These are phyloP conservation scores for Eutrema heterophyllum DNA, from an alignment of 345 rosid genomes.

Conservation along the genomic window DNA sequence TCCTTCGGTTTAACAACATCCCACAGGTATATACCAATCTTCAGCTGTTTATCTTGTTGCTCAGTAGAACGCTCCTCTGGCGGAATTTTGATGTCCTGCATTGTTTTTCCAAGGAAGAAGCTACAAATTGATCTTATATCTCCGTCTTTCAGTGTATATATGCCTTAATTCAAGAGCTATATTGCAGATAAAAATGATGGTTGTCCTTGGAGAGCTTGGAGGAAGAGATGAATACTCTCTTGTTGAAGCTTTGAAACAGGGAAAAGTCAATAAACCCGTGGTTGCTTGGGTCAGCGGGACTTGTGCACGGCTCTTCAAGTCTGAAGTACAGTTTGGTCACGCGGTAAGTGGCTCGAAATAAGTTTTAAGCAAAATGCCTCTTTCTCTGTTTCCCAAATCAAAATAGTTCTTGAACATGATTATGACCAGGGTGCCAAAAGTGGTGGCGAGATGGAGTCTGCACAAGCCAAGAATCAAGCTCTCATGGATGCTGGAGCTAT, in stretches of 20 bases:
- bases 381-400: not conserved
- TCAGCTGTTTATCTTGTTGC: not conserved
- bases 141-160: not conserved
- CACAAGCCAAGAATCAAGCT: slow-evolving; percentile 99
- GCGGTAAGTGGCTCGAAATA: slow-evolving; percentile 62
- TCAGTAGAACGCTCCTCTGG: not conserved
- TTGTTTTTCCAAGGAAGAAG: no score
- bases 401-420: slow-evolving; percentile 17
- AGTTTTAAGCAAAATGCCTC: not conserved
- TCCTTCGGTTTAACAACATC: slow-evolving; percentile 91
- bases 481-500: slow-evolving; percentile 84
- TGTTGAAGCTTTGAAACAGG: slow-evolving; percentile 93
- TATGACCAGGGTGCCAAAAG: slow-evolving; percentile 90
- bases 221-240: slow-evolving; percentile 96
- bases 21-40: slow-evolving; percentile 61
- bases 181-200: slow-evolving; percentile 81
- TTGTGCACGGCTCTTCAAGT: slow-evolving; percentile 94
- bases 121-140: not conserved
- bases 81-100: not conserved
- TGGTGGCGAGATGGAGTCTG: slow-evolving; percentile 98
- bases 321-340: slow-evolving; percentile 98
- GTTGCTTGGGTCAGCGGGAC: slow-evolving; percentile 99
- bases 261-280: slow-evolving; percentile 88
- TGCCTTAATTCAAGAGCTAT: slow-evolving; percentile 6
- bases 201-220: slow-evolving; percentile 98